Evolutionary conservation across 495 filamentous ascomycete genomes (phyloP).

Genomic region (Geopyxis carbonaria): DNA sequence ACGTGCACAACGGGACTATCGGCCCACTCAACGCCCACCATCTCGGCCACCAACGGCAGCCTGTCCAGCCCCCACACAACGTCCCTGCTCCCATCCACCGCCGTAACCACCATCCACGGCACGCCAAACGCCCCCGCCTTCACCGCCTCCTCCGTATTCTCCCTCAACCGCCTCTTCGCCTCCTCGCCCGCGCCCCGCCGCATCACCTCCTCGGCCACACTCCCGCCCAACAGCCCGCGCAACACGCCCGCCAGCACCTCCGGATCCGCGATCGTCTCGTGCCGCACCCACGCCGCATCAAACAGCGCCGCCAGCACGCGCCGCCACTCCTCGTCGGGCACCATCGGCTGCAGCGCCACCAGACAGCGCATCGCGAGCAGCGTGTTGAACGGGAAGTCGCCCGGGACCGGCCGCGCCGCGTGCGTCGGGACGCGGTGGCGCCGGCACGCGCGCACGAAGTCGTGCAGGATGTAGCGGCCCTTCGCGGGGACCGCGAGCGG

Average conservation of each 20-base stretch:
- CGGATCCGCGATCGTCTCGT: not conserved
- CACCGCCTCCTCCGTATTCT: slow-evolving; percentile 41
- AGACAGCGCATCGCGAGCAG: not conserved
- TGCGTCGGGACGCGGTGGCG: slow-evolving; percentile 35
- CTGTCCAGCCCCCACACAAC: too few relatives aligned
- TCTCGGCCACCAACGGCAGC: too few relatives aligned
- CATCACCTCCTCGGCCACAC: slow-evolving; percentile 29
- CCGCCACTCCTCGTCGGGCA: not conserved
- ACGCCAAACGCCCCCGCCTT: slow-evolving; percentile 53
- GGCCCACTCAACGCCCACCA: too few relatives aligned
- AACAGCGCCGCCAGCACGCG: not conserved
- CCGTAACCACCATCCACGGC: slow-evolving; percentile 56
- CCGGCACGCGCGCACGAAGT: slow-evolving; percentile 36
- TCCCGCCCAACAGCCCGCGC: not conserved
- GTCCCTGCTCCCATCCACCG: too few relatives aligned
- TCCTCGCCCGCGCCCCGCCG: slow-evolving; percentile 30
- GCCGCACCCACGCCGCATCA: slow-evolving; percentile 3
- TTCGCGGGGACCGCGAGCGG: slow-evolving; percentile 56
- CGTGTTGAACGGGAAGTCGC: slow-evolving; percentile 25
- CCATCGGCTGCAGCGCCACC: not conserved
- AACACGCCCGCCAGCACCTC: not conserved
- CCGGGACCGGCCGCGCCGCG: slow-evolving; percentile 27
- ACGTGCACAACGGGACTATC: too few relatives aligned
- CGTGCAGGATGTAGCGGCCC: slow-evolving; percentile 37
- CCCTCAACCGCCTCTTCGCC: slow-evolving; percentile 42